Evolutionary conservation across 2,329 filamentous ascomycete genomes (phyloP).

Genomic region (Fusarium chuoi): DNA sequence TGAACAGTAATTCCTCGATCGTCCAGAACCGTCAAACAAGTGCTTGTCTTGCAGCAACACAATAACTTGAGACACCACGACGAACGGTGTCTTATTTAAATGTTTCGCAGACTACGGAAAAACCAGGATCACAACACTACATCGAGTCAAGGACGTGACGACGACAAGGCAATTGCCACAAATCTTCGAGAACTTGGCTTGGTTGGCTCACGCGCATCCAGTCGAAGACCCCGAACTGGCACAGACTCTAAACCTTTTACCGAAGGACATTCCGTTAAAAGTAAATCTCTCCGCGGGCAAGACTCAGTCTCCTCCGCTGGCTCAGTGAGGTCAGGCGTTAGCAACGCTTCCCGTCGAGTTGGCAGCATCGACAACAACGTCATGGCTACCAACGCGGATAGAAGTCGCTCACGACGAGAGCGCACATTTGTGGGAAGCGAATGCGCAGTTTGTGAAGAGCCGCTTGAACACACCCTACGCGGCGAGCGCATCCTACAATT

Average conservation of each 20-base stretch:
- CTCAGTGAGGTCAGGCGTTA: slow-evolving; percentile 49
- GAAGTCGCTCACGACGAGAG: slow-evolving; percentile 83
- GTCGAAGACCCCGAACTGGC: slow-evolving; percentile 42
- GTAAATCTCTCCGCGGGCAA: slow-evolving; percentile 43
- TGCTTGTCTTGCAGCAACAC: slow-evolving; percentile 10
- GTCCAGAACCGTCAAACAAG: neutral
- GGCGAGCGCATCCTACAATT: slow-evolving; percentile 96
- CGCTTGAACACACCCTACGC: slow-evolving; percentile 91
- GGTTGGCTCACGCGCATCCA: slow-evolving; percentile 39
- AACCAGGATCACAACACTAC: slow-evolving; percentile 43
- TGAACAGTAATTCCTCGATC: slow-evolving; percentile 12
- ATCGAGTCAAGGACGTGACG: slow-evolving; percentile 32
- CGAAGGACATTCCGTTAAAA: slow-evolving; percentile 46
- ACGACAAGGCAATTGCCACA: slow-evolving; percentile 38
- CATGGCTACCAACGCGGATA: slow-evolving; percentile 67
- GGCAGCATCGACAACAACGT: slow-evolving; percentile 55
- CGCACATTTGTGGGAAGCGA: slow-evolving; percentile 94
- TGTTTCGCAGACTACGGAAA: slow-evolving; percentile 52
- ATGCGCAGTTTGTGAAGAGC: slow-evolving; percentile 97
- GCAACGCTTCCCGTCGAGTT: slow-evolving; percentile 49
- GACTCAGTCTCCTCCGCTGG: slow-evolving; percentile 48
- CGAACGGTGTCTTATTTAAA: slow-evolving; percentile 45
- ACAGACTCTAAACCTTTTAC: slow-evolving; percentile 41
- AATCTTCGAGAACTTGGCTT: slow-evolving; percentile 47
- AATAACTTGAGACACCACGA: slow-evolving; percentile 15